Conservation (phyloP, 305 asterid genomes). For the Solanum hybrid region DNA sequence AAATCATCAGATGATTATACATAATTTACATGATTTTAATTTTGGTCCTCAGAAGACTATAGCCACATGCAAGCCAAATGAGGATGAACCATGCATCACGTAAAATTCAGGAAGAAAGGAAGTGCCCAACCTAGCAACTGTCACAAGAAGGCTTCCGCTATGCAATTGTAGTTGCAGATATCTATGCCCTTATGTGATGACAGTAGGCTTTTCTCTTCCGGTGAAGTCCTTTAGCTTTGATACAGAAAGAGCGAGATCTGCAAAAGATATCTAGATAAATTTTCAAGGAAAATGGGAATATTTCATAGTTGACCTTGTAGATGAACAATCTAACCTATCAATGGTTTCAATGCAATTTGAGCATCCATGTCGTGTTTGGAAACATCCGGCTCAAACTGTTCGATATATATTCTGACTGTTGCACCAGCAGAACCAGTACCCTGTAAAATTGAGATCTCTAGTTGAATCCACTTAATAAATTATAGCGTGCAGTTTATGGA, state of each 20-base stretch:
- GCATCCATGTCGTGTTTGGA: constrained; percentile 78
- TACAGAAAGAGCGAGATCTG: constrained; percentile 70
- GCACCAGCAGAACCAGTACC: constrained; percentile 99
- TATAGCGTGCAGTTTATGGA: background rate
- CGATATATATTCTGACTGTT: constrained; percentile 71
- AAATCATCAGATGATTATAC: background rate
- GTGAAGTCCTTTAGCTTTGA: constrained; percentile 90
- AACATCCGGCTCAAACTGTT: constrained; percentile 77
- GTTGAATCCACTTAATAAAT: constrained; percentile 10
- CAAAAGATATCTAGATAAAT: constrained; percentile 8
- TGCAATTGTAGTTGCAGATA: background rate
- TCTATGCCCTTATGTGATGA: constrained; percentile 47
- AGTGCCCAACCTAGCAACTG: constrained; percentile 18
- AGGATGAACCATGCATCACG: background rate
- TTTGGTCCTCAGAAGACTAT: background rate
- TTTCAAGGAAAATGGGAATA: constrained; percentile 6
- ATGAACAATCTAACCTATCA: constrained; percentile 46
- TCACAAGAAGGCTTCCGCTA: background rate
- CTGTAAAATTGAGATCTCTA: constrained; percentile 22
- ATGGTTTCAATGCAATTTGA: constrained; percentile 65
- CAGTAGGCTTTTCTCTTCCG: constrained; percentile 90
- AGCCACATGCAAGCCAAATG: constrained; percentile 3
- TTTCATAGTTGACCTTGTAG: background rate
- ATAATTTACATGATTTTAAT: background rate
- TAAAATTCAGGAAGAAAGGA: constrained; percentile 4